These are phyloP conservation scores for Imleria badia DNA, from an alignment of 768 basidiomycete genomes.

Conservation along the genomic window DNA sequence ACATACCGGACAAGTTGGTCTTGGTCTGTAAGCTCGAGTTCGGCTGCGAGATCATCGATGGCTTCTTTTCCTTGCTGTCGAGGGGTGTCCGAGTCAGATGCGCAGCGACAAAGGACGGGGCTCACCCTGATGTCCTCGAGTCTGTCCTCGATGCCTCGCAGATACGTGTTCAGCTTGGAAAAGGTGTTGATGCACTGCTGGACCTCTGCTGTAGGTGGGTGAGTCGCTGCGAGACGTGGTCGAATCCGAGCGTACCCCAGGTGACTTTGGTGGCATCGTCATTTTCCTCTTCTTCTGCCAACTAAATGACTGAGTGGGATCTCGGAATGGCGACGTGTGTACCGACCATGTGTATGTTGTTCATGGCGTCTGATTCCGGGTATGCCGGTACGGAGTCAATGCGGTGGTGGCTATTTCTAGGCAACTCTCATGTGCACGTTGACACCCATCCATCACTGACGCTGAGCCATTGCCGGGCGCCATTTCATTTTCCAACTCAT, in stretches of 20 bases:
- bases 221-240: too few relatives aligned
- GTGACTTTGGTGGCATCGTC: constrained; percentile 78
- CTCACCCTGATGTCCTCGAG: constrained; percentile 71
- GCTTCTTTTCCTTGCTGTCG: constrained; percentile 91
- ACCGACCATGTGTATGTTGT: constrained; percentile 58
- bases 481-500: too few relatives aligned
- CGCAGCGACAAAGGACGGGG: background rate
- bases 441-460: too few relatives aligned
- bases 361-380: constrained; percentile 26
- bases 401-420: too few relatives aligned
- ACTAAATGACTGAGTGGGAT: constrained; percentile 36
- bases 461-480: too few relatives aligned
- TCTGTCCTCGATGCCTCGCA: constrained; percentile 69
- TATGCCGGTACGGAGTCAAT: too few relatives aligned
- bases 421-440: too few relatives aligned
- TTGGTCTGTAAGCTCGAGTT: constrained; percentile 88
- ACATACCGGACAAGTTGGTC: constrained; percentile 75
- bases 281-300: constrained; percentile 74
- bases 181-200: constrained; percentile 91
- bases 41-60: constrained; percentile 82
- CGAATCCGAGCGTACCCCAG: constrained; percentile 56
- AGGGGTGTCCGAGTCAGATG: background rate
- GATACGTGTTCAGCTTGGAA: constrained; percentile 84
- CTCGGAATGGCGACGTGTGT: background rate
- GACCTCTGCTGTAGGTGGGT: constrained; percentile 49